Evolutionary conservation across 2,329 filamentous ascomycete species (phyloP), one percentile per base, ranked within the genome.

Genomic region (Clarireedia homoeocarpa): DNA sequence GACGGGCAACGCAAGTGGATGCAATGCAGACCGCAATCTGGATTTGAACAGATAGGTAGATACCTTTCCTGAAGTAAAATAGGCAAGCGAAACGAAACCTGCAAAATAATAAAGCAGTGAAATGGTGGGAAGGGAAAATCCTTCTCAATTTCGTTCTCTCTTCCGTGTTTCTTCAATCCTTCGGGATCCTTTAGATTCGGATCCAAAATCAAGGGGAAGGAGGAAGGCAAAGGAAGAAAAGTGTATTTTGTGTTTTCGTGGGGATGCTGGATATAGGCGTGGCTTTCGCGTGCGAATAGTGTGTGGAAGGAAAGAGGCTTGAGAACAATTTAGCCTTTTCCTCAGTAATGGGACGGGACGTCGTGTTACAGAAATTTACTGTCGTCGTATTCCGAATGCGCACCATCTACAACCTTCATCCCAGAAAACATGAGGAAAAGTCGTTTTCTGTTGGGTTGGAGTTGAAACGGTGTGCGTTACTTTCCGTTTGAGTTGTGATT

Each of bases 361-460:
- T 38, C 47, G 20, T 51, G 53, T 55, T 51, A 42, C 50, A 45
- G 36, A 34, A 45, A 20, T 55, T 30, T 42, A 51, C 47, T 36
- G 47, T 39, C 24, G 53, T 51, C 38, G 39, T 55, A 51, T 51
- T 48, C 24, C 10, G 27, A 44, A 36, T 55, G 53, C 20, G 50
- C 34, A 51, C 30, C 47, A 50, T 36, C 44, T 27, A 44, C 15
- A 50, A 44, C 26, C 27, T 39, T 30, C 23, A 45, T 51, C 53
- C 53, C 42, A 39, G 53, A 45, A 51, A 55, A 48, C 53, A 55
- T 47, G 53, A 55, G 53, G 53, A 36, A 34, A 36, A 30, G 39
- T 45, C 24, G 53, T 38, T 51, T 39, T 39, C 23, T 51, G 30
- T 34, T 55, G 17, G 27, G 53, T 55, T 42, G 46, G 47, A 55